Evolutionary conservation across 1,284 basidiomycete genomes (phyloP).

Genomic region (Malassezia obtusa): DNA sequence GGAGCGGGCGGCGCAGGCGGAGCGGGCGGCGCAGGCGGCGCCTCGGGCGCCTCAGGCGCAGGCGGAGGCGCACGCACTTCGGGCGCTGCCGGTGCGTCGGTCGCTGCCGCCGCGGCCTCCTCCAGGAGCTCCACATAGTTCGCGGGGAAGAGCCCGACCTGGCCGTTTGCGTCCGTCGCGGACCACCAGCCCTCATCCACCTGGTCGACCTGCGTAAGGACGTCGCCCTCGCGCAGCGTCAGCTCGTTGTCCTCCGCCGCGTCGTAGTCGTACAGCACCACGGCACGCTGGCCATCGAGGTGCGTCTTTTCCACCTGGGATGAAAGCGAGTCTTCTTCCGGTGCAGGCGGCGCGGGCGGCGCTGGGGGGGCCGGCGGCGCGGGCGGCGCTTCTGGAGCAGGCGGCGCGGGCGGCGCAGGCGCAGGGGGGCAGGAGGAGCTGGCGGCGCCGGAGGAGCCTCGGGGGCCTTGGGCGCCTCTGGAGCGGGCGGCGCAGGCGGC

Average conservation of each 20-base stretch:
- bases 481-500: background rate
- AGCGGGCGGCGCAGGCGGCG: conserved; percentile 2
- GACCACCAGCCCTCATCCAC: conserved; percentile 48
- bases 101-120: background rate
- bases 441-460: conserved; percentile 19
- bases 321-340: conserved; percentile 12
- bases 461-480: conserved; percentile 7
- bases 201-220: conserved; percentile 34
- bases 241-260: conserved; percentile 45
- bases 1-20: conserved; percentile 5
- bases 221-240: conserved; percentile 25
- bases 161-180: conserved; percentile 32
- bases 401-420: background rate
- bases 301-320: conserved; percentile 22
- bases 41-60: conserved; percentile 17
- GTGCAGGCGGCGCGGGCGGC: conserved; percentile 12
- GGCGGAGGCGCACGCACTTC: conserved; percentile 11
- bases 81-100: background rate
- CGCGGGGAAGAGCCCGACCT: conserved; percentile 42
- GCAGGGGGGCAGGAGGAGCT: conserved; percentile 10
- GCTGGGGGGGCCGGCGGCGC: background rate
- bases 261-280: conserved; percentile 40
- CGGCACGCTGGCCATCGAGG: conserved; percentile 25
- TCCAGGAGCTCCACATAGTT: conserved; percentile 41
- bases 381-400: background rate